A percentile compares a stretch with the other conserved stretches of the same genome.
Evolutionary conservation across 331 rosid species (phyloP).

Genomic region (Spiraea crenata): DNA sequence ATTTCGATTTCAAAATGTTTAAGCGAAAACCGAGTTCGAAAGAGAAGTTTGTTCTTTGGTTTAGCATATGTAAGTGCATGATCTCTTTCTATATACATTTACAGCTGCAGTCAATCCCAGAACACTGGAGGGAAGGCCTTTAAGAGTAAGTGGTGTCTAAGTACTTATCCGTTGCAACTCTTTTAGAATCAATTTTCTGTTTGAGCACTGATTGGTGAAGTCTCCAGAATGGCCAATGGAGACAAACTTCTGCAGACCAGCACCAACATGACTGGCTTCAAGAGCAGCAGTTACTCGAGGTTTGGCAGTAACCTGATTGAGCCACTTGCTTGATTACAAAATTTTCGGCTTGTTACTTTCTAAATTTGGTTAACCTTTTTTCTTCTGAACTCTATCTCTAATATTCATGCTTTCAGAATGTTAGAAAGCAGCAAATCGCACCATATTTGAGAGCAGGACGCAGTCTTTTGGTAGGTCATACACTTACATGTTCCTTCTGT

Average conservation of each 20-base stretch:
- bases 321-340: conserved; percentile 8
- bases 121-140: conserved; percentile 31
- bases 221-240: conserved; percentile 22
- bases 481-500: conserved; percentile 8
- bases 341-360: background rate
- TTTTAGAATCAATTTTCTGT: conserved; percentile 12
- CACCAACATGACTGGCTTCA: conserved; percentile 26
- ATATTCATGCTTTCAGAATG: conserved; percentile 22
- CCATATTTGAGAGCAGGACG: conserved; percentile 19
- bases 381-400: conserved; percentile 9
- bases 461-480: conserved; percentile 32
- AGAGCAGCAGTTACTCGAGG: conserved; percentile 33
- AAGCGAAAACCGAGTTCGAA: background rate
- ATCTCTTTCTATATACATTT: conserved; percentile 12
- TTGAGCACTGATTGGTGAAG: conserved; percentile 17
- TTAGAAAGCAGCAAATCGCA: conserved; percentile 32
- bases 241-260: conserved; percentile 24
- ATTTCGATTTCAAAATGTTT: background rate
- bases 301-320: conserved; percentile 22
- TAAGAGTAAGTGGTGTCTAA: conserved; percentile 35
- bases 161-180: conserved; percentile 17
- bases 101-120: conserved; percentile 37
- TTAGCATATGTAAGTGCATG: background rate
- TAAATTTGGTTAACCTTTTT: background rate
- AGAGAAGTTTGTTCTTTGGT: background rate